Evolutionary conservation across 192 early-diverging fungal species (phyloP).

Genomic region (Dimargaris xerosporica): DNA sequence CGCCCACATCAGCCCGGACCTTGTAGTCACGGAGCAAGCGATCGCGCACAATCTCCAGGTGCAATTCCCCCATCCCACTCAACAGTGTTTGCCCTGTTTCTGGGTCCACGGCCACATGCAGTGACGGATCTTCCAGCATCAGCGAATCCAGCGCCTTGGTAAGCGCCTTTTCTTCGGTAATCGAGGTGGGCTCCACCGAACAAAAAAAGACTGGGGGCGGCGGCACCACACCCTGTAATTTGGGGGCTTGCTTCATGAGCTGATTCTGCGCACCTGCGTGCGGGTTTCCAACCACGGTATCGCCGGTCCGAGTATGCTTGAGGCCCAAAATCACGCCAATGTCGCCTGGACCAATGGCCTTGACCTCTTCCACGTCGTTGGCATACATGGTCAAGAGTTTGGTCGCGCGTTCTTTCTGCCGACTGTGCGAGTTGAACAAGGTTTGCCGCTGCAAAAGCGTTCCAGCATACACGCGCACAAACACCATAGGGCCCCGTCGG

Average conservation of each 20-base stretch:
- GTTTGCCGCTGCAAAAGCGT: slow-evolving; percentile 46
- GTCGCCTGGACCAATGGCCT: slow-evolving; percentile 50
- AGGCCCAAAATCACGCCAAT: slow-evolving; percentile 76
- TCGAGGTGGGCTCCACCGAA: slow-evolving; percentile 56
- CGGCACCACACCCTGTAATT: slow-evolving; percentile 58
- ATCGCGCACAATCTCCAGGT: slow-evolving; percentile 79
- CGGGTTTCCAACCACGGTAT: slow-evolving; percentile 46
- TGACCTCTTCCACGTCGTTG: slow-evolving; percentile 73
- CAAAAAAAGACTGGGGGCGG: slow-evolving; percentile 81
- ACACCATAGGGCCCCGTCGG: slow-evolving; percentile 77
- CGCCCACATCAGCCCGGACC: slow-evolving; percentile 64
- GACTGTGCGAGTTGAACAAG: slow-evolving; percentile 49
- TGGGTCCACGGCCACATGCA: slow-evolving; percentile 50
- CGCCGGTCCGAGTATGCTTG: slow-evolving; percentile 72
- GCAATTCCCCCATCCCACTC: slow-evolving; percentile 89
- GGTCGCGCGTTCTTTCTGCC: slow-evolving; percentile 58
- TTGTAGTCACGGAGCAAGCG: slow-evolving; percentile 66
- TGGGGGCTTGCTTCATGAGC: neutral
- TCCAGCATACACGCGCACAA: slow-evolving; percentile 79
- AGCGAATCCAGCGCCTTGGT: slow-evolving; percentile 55
- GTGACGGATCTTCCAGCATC: slow-evolving; percentile 74
- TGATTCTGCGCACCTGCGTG: neutral
- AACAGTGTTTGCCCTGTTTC: slow-evolving; percentile 82
- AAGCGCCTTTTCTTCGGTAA: slow-evolving; percentile 58
- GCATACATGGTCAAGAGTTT: slow-evolving; percentile 87